phyloP scores from a whole-genome alignment of 768 basidiomycete genomes.

The Pholiota molesta region DNA sequence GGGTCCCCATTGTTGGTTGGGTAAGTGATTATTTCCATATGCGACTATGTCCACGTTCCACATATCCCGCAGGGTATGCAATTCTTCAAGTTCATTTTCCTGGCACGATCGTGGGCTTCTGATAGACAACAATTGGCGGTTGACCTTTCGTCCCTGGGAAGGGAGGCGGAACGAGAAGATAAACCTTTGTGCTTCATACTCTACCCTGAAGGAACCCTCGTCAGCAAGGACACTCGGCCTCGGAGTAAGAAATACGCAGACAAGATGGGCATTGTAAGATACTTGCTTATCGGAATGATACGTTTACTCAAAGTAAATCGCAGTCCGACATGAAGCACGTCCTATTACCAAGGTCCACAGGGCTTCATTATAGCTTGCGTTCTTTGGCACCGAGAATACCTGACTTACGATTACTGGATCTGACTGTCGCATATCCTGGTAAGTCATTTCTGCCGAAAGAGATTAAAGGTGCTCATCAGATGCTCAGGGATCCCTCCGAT shows the following conservation, averaged over 20 bases:
- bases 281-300: background rate
- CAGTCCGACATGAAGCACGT: constrained; percentile 80
- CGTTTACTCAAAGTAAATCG: background rate
- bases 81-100: constrained; percentile 92
- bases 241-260: constrained; percentile 87
- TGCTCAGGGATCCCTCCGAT: constrained; percentile 70
- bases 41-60: constrained; percentile 4
- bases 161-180: constrained; percentile 65
- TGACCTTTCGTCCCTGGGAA: constrained; percentile 70
- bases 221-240: constrained; percentile 84
- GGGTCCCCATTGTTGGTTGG: constrained; percentile 87
- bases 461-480: constrained; percentile 1
- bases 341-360: constrained; percentile 93
- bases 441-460: constrained; percentile 17
- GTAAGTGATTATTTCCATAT: constrained; percentile 42
- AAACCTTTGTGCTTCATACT: constrained; percentile 81
- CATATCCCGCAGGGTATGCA: constrained; percentile 74
- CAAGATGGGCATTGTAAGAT: constrained; percentile 83
- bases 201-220: constrained; percentile 96
- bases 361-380: constrained; percentile 82
- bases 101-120: constrained; percentile 88
- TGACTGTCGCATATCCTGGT: constrained; percentile 94
- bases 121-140: constrained; percentile 71
- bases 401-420: constrained; percentile 80
- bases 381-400: constrained; percentile 80